Conservation (phyloP, 2,329 filamentous ascomycete species). For the Teratosphaeria pseudoeucalypti region DNA sequence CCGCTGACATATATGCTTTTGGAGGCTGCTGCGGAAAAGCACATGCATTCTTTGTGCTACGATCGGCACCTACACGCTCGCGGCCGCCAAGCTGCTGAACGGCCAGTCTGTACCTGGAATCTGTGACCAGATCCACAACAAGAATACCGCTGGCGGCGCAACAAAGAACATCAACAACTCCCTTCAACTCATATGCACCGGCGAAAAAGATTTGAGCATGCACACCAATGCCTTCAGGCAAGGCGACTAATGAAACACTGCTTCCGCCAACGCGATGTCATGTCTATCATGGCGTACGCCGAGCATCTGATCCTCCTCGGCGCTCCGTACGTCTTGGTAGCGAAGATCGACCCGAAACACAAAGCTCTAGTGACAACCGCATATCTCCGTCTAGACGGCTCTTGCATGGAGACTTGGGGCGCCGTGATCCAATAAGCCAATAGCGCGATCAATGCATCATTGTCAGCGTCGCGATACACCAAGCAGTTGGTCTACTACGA, state of each 20-base stretch:
- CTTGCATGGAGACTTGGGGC: conserved; percentile 9
- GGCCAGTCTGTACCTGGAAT: conserved; percentile 7
- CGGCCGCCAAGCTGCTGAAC: conserved; percentile 3
- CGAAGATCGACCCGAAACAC: conserved; percentile 17
- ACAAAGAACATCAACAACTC: conserved; percentile 12
- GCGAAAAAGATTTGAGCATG: conserved; percentile 11
- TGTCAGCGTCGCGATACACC: conserved; percentile 7
- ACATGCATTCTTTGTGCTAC: too few relatives aligned
- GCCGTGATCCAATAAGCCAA: conserved; percentile 12
- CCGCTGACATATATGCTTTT: conserved; percentile 18
- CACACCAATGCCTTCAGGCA: conserved; percentile 16
- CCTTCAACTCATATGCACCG: conserved; percentile 15
- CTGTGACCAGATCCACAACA: conserved; percentile 13
- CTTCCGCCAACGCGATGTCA: conserved; percentile 9
- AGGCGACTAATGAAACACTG: conserved; percentile 12
- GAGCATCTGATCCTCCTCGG: conserved; percentile 12
- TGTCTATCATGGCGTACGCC: conserved; percentile 6
- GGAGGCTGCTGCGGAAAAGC: conserved; percentile 16
- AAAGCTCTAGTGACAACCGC: conserved; percentile 10
- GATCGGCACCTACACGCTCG: conserved; percentile 10
- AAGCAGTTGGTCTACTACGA: conserved; percentile 16
- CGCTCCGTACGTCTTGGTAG: conserved; percentile 15
- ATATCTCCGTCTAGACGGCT: conserved; percentile 10
- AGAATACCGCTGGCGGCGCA: conserved; percentile 5
- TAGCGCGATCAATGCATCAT: conserved; percentile 9